Percentiles rank a stretch among this genome's conserved stretches.
These are phyloP conservation scores for Mangifera indica DNA, from an alignment of 345 rosid species.

Conservation along the genomic window DNA sequence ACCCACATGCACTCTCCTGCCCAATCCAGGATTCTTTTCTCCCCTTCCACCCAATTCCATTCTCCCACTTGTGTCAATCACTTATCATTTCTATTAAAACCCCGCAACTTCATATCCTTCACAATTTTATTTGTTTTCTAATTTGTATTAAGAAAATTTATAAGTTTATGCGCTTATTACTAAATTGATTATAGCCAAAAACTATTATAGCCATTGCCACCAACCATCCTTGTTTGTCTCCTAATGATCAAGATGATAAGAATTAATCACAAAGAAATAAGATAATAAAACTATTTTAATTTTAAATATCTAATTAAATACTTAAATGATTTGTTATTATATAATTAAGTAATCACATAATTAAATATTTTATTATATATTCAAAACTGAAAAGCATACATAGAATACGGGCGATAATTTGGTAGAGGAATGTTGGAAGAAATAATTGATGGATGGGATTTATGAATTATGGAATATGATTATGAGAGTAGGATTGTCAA, in stretches of 20 bases:
- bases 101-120: too few relatives aligned
- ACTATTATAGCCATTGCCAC: not conserved
- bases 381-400: too few relatives aligned
- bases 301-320: too few relatives aligned
- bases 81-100: slow-evolving; percentile 9
- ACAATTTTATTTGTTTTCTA: too few relatives aligned
- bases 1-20: slow-evolving; percentile 42
- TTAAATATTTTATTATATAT: too few relatives aligned
- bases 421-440: not conserved
- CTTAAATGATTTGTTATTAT: too few relatives aligned
- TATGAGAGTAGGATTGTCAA: not conserved
- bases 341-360: too few relatives aligned
- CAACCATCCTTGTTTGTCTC: not conserved
- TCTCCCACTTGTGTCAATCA: slow-evolving; percentile 15
- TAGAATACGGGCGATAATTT: not conserved
- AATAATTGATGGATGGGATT: not conserved
- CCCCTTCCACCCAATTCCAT: slow-evolving; percentile 9
- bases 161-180: slow-evolving; percentile 13
- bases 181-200: slow-evolving; percentile 11
- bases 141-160: not conserved
- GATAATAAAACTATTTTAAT: not conserved
- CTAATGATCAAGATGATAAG: not conserved
- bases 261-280: not conserved
- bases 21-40: slow-evolving; percentile 4
- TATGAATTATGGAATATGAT: not conserved